Evolutionary conservation across 106 monocot species (phyloP), one percentile per base, ranked within the genome.

Genomic region (Dendrobium nobile): DNA sequence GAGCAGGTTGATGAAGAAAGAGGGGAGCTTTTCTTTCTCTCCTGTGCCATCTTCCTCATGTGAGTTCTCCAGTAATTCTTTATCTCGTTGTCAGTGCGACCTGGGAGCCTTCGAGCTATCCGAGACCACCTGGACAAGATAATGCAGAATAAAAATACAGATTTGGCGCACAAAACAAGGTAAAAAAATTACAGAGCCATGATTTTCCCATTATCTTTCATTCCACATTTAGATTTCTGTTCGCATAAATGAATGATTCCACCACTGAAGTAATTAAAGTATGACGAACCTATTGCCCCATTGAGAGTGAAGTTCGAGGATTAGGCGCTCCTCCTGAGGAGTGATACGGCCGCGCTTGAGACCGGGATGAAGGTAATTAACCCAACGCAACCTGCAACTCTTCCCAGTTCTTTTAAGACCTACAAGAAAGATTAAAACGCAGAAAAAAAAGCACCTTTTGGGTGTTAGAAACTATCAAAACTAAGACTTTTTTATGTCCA

Each of bases 51-150:
- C 84, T 92, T 87, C 37, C 89, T 82, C 87, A 83, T 92, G 61
- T 83, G 89, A 3, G 91, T 92, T 77, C 91, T 81, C 91, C 91
- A 92, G 81, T 87, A 92, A 82, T 92, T 92, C 84, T 92, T 92
- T 54, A 92, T 89, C 87, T 89, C 91, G 40, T 92, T 92, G 31
- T 92, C 91, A 9, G 91, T 92, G 26, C 91, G 89, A 20, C 91
- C 91, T 0, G 91, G 91, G 28, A 92, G 89, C 55, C 59, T 89
- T 1, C 85, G 77, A 0, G 91, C 91, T 28, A 92, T 92, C 40
- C 87, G 87, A 22, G 91, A 87, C 91, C 91, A 91, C 76, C 91
- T 88, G 31, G 67, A 9, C 26, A 54, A 54, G 51, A 78, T 28
- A 54, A 54, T 13, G 54, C 18, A 22, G 22, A 51, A 3, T 56